Conservation (phyloP, 371 early-diverging fungal species). For the Blakeslea trispora region DNA sequence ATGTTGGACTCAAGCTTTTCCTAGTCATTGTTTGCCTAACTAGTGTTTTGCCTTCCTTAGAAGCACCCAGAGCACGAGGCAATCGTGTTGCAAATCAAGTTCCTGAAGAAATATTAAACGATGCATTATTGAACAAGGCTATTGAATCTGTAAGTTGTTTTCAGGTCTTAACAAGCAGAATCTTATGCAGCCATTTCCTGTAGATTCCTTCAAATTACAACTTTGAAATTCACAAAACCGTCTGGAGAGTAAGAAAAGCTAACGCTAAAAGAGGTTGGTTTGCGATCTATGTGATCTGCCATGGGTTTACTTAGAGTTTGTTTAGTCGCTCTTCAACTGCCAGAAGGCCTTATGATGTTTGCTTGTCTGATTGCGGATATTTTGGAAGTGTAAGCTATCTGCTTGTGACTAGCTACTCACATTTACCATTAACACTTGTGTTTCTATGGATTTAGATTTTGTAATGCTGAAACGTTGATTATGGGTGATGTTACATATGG, state of each 20-base stretch:
- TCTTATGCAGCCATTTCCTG: background rate
- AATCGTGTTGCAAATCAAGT: conserved; percentile 73
- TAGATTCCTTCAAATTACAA: conserved; percentile 97
- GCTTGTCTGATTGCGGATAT: conserved; percentile 93
- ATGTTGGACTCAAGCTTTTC: background rate
- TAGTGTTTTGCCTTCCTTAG: background rate
- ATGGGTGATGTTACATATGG: conserved; percentile 99
- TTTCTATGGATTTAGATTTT: conserved; percentile 65
- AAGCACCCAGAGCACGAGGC: conserved; percentile 30
- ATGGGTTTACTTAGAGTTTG: background rate
- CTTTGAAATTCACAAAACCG: conserved; percentile 98
- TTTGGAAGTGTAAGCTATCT: conserved; percentile 67
- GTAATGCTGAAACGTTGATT: conserved; percentile 89
- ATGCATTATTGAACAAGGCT: conserved; percentile 77
- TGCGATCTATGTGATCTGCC: background rate
- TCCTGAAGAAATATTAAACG: conserved; percentile 83
- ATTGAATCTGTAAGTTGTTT: conserved; percentile 61
- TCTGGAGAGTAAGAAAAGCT: conserved; percentile 88
- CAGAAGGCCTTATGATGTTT: conserved; percentile 99
- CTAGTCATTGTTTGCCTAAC: no score
- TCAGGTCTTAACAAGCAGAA: background rate
- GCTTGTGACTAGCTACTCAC: background rate
- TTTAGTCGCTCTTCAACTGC: conserved; percentile 96
- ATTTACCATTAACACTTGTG: background rate
- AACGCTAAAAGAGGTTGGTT: conserved; percentile 73